A percentile compares a stretch with the other conserved stretches of the same genome.
Evolutionary conservation across 257 asterid genomes (phyloP).

Genomic region (Nicotiana benthamiana): DNA sequence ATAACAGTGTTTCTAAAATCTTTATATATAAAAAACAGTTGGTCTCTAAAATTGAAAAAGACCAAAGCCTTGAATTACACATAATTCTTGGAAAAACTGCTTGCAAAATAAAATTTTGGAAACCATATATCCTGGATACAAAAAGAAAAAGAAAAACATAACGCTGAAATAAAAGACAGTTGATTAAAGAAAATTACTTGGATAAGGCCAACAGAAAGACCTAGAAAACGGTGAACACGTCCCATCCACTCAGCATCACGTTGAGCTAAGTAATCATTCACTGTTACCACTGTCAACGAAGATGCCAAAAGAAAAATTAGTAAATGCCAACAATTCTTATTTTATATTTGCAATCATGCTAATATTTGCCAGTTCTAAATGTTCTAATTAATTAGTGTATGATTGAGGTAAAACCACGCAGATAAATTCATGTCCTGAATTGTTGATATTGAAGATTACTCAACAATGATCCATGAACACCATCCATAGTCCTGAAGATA

Average conservation of each 20-base stretch:
- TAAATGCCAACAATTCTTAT: constrained; percentile 4
- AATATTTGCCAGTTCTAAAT: constrained; percentile 1
- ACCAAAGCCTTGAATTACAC: not conserved
- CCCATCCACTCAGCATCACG: constrained; percentile 99
- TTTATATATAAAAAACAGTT: not conserved
- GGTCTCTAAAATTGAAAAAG: not conserved
- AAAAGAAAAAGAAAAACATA: not conserved
- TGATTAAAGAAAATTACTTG: constrained; percentile 46
- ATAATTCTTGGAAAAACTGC: not conserved
- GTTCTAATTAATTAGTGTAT: not conserved
- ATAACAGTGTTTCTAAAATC: not conserved
- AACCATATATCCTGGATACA: not conserved
- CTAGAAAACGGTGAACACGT: constrained; percentile 90
- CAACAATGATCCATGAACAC: not conserved
- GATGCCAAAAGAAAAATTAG: constrained; percentile 2
- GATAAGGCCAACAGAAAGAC: constrained; percentile 97
- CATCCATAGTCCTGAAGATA: not conserved
- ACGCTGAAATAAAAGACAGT: not conserved
- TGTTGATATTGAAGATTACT: not conserved
- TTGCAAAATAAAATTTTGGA: not conserved
- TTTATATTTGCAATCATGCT: constrained; percentile 4
- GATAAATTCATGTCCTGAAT: not conserved
- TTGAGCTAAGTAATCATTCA: constrained; percentile 93
- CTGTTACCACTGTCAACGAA: constrained; percentile 76
- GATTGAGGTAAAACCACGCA: not conserved